Percentiles rank a stretch among this genome's conserved stretches.
phyloP scores from a whole-genome alignment of 108 stramenopile genomes.

The Seminavis robusta region DNA sequence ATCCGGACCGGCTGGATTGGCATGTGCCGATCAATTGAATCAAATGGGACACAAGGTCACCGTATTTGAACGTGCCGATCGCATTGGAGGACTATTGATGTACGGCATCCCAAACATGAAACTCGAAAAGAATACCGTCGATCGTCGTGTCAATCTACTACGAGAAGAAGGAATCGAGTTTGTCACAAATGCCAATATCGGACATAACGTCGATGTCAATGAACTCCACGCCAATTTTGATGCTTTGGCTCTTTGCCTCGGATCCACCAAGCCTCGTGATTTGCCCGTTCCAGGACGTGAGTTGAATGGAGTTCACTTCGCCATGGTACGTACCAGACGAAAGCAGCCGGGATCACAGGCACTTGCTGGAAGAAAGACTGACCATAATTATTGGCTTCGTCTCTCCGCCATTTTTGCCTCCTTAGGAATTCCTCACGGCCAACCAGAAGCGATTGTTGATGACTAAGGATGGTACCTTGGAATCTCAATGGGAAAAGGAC shows the following conservation, averaged over 20 bases:
- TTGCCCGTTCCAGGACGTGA: slow-evolving; percentile 93
- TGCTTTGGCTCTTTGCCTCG: slow-evolving; percentile 85
- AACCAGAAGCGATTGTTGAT: slow-evolving; percentile 95
- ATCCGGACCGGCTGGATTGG: slow-evolving; percentile 91
- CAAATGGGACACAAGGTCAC: slow-evolving; percentile 98
- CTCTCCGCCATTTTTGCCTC: not conserved
- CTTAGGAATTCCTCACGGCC: slow-evolving; percentile 91
- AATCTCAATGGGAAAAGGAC: slow-evolving; percentile 90
- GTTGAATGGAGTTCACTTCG: slow-evolving; percentile 88
- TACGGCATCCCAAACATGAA: slow-evolving; percentile 99
- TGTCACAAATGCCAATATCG: slow-evolving; percentile 90
- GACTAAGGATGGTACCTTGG: slow-evolving; percentile 91
- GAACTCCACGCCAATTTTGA: slow-evolving; percentile 85
- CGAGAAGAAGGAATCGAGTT: slow-evolving; percentile 97
- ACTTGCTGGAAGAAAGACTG: not conserved
- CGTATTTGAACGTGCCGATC: slow-evolving; percentile 93
- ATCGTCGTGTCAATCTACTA: slow-evolving; percentile 90
- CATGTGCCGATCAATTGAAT: slow-evolving; percentile 92
- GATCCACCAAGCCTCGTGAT: slow-evolving; percentile 93
- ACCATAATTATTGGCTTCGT: not conserved
- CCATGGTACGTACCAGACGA: slow-evolving; percentile 66
- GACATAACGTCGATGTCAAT: slow-evolving; percentile 90
- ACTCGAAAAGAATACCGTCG: slow-evolving; percentile 95
- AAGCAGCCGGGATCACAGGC: not conserved
- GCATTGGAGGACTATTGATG: slow-evolving; percentile 94